Evolutionary conservation across 2,329 filamentous ascomycete species (phyloP), one percentile per base, ranked within the genome.

Genomic region (Didymella pomorum): DNA sequence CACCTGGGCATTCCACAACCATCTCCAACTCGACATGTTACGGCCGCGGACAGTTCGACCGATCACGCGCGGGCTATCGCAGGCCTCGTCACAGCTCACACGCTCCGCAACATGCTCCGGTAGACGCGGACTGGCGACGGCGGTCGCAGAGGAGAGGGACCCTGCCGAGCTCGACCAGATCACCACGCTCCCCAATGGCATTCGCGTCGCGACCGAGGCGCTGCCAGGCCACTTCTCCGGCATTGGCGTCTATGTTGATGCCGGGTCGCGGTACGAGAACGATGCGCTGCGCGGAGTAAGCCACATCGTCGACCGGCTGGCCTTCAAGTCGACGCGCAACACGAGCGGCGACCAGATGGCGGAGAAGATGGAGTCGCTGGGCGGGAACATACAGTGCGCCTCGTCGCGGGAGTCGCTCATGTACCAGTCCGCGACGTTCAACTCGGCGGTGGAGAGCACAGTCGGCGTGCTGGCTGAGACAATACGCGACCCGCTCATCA

Each of bases 361-460:
- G 20, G 92, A 97, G 77, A 84, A 88, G 31, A 85, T 97, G 31
- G 95, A 98, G 79, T 89, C 88, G 0, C 82, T 99, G 3, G 95
- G 95, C 33, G 95, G 95, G 29, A 97, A 97, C 76, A 94, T 99
- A 59, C 93, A 98, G 79, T 99, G 95, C 79, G 93, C 94, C 11
- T 97, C 93, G 1, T 96, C 93, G 2, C 86, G 95, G 65, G 95
- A 99, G 79, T 92, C 92, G 56, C 86, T 99, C 80, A 99, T 99
- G 95, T 99, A 99, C 82, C 95, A 99, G 79, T 92, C 93, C 1
- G 95, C 95, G 25, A 97, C 93, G 28, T 99, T 99, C 86, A 99
- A 99, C 81, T 89, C 89, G 25, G 89, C 92, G 18, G 93, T 99
- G 9, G 89, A 91, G 7, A 87, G 87, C 9, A 92, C 94, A 12